Evolutionary conservation across 2,329 filamentous ascomycete species (phyloP).

Genomic region (Cercospora sp.): DNA sequence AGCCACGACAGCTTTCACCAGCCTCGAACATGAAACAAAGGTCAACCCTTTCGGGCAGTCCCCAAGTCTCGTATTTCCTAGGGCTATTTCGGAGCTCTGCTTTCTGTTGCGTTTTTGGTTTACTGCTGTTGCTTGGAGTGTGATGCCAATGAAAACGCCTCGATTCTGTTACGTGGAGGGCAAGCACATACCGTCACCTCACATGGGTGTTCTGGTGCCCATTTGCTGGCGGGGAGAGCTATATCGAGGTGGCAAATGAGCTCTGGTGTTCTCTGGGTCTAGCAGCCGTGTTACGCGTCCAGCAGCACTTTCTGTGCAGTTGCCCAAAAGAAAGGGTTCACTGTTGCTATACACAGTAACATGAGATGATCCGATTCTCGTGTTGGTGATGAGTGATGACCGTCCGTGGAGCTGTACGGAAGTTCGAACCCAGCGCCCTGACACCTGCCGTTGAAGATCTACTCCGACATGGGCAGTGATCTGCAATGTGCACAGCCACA

Average conservation of each 20-base stretch:
- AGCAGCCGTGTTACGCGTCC: not conserved
- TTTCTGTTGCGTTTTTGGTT: not conserved
- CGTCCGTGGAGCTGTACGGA: not conserved
- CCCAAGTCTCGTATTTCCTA: not conserved
- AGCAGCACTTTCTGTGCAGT: not conserved
- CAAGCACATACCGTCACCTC: not conserved
- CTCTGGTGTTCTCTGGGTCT: not conserved
- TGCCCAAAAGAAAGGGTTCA: not conserved
- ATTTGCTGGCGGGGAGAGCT: constrained; percentile 12
- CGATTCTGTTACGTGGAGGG: not conserved
- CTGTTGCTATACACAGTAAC: constrained; percentile 1
- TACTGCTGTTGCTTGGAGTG: not conserved
- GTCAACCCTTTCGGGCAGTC: not conserved
- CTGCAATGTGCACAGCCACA: constrained; percentile 12
- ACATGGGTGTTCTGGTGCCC: constrained; percentile 7
- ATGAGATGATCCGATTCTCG: not conserved
- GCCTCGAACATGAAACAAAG: constrained; percentile 17
- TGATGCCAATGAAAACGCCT: not conserved
- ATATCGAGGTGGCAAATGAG: not conserved
- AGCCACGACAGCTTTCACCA: constrained; percentile 5
- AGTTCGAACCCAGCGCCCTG: not conserved
- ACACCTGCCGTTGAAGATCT: constrained; percentile 19
- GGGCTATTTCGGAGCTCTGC: not conserved
- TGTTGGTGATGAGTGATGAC: not conserved
- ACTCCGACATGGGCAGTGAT: constrained; percentile 1